Evolutionary conservation across 208 protist species (phyloP).

Genomic region (Wallacemonas sp.): DNA sequence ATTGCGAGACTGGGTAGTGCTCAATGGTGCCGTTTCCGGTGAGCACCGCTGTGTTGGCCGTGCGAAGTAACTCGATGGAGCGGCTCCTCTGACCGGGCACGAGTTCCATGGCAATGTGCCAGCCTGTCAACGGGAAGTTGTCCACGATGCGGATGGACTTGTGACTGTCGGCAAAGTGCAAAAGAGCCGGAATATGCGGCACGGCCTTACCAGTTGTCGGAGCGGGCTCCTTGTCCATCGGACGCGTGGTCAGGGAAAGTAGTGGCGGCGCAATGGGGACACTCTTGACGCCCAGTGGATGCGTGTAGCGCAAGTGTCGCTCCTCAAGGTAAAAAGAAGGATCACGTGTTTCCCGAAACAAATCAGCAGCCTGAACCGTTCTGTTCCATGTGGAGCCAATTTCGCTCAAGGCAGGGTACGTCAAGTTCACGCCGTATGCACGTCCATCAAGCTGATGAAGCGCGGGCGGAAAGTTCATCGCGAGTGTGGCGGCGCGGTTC

Average conservation of each 20-base stretch:
- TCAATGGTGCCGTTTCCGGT: neutral
- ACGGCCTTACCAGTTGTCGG: neutral
- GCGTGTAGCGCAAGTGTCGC: neutral
- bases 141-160: neutral
- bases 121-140: neutral
- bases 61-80: neutral
- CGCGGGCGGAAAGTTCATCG: neutral
- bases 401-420: neutral
- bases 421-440: neutral
- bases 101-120: slow-evolving; percentile 4
- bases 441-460: neutral
- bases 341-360: neutral
- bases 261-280: neutral
- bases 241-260: neutral
- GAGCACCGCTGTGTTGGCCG: neutral
- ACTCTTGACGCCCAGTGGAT: neutral
- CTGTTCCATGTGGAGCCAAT: neutral
- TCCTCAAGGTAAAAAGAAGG: neutral
- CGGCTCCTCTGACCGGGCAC: neutral
- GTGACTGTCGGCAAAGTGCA: neutral
- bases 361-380: neutral
- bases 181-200: neutral
- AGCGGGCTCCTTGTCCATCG: neutral
- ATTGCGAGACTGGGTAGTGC: neutral
- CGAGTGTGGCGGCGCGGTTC: neutral